Evolutionary conservation across 2,329 filamentous ascomycete genomes (phyloP).

Genomic region (Scortechinia acanthostroma): DNA sequence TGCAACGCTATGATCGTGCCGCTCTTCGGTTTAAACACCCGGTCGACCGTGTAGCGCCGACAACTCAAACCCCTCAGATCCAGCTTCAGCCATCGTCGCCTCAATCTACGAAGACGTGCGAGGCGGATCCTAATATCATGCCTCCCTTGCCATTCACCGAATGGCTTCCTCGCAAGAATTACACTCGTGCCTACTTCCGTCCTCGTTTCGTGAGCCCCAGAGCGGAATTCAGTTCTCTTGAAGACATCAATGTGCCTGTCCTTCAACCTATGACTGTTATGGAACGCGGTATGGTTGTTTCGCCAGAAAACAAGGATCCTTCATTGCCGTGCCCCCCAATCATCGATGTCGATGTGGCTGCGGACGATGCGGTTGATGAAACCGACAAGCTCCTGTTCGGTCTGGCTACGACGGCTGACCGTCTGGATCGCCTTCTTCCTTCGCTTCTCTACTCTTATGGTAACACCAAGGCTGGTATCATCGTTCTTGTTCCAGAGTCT

Average conservation of each 20-base stretch:
- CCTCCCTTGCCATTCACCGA: conserved; percentile 25
- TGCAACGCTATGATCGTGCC: conserved; percentile 25
- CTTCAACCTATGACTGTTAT: conserved; percentile 24
- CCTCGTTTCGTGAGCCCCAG: conserved; percentile 21
- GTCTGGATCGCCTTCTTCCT: conserved; percentile 25
- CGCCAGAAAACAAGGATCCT: conserved; percentile 18
- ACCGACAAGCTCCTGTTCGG: conserved; percentile 29
- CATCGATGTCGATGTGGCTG: conserved; percentile 26
- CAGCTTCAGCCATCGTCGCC: conserved; percentile 15
- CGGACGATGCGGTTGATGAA: conserved; percentile 24
- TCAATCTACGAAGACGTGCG: conserved; percentile 12
- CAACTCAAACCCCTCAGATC: conserved; percentile 4
- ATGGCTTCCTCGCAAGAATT: conserved; percentile 31
- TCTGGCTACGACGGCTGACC: conserved; percentile 29
- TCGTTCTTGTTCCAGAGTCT: conserved; percentile 28
- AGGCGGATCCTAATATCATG: conserved; percentile 18
- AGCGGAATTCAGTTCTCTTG: conserved; percentile 24
- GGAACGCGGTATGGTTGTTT: conserved; percentile 25
- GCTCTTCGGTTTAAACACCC: conserved; percentile 23
- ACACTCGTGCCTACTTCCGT: conserved; percentile 28
- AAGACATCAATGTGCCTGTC: conserved; percentile 23
- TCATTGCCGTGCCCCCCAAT: conserved; percentile 24
- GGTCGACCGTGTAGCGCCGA: conserved; percentile 13
- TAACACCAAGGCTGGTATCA: conserved; percentile 24
- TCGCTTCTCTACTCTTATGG: conserved; percentile 30